Evolutionary conservation across 306 rosid species (phyloP), one percentile per base, ranked within the genome.

Genomic region (Mucuna pruriens): DNA sequence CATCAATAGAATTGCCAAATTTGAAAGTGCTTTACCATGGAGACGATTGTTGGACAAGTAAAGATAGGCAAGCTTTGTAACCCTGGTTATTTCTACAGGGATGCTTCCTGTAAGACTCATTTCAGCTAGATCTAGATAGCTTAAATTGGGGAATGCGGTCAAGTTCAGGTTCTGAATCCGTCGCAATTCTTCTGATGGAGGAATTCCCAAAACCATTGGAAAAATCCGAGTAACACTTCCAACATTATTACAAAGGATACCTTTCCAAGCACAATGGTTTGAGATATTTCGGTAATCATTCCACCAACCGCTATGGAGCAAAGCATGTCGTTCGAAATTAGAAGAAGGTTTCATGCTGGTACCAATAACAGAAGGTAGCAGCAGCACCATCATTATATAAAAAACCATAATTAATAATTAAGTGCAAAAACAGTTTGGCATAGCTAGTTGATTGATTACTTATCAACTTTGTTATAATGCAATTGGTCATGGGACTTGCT

Each of bases 251-350:
- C 83, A 79, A 0, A 0, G 0, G 0, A 79, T 55, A 71, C 49
- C 26, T 0, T 10, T 0, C 83, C 83, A 79, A 26, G 26, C 0
- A 11, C 77, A 69, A 40, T 36, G 83, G 13, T 57, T 15, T 57
- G 62, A 42, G 49, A 26, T 29, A 10, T 57, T 42, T 2, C 3
- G 0, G 5, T 13, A 17, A 1, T 5, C 0, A 58, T 3, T 31
- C 83, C 83, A 70, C 78, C 77, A 79, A 3, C 44, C 34, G 3
- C 58, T 70, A 1, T 20, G 16, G 5, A 42, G 16, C 78, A 79
- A 29, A 57, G 78, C 83, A 0, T 79, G 5, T 29, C 40, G 11
- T 57, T 79, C 83, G 31, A 3, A 38, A 4, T n/a, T n/a, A n/a
- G n/a, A n/a, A n/a, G n/a, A n/a, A n/a, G n/a, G n/a, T n/a, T n/a